phyloP scores from a whole-genome alignment of 768 basidiomycete genomes.

The Panaeolus cyanescens region DNA sequence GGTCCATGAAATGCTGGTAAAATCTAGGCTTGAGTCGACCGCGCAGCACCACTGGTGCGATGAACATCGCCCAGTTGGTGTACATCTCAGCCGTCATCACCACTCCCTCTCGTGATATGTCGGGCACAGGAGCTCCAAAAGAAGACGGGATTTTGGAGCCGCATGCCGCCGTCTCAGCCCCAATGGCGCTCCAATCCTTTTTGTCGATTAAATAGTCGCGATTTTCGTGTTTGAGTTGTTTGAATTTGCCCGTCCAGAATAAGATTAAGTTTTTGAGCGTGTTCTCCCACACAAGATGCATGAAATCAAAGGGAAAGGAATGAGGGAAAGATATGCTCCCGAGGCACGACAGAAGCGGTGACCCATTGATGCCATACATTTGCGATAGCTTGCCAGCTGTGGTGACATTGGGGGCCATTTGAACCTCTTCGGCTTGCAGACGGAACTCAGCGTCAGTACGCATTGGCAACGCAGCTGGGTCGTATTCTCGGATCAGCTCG shows the following conservation, averaged over 20 bases:
- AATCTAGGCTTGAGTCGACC: conserved; percentile 31
- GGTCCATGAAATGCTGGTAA: conserved; percentile 35
- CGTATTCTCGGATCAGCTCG: too few relatives aligned
- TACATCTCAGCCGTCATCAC: conserved; percentile 37
- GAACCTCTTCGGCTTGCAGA: too few relatives aligned
- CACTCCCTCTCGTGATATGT: conserved; percentile 22
- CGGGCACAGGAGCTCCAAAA: conserved; percentile 29
- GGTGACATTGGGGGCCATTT: too few relatives aligned
- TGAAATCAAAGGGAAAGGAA: conserved; percentile 41
- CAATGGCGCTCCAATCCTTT: conserved; percentile 35
- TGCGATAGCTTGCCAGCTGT: too few relatives aligned
- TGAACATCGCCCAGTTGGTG: conserved; percentile 37
- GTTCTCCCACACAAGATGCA: conserved; percentile 47
- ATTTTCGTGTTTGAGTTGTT: conserved; percentile 31
- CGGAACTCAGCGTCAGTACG: too few relatives aligned
- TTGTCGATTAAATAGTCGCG: conserved; percentile 26
- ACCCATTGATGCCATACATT: too few relatives aligned
- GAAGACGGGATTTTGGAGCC: conserved; percentile 30
- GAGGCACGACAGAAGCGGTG: too few relatives aligned
- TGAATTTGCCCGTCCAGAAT: conserved; percentile 42
- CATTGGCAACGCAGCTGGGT: too few relatives aligned
- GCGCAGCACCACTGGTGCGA: conserved; percentile 36
- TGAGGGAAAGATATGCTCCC: too few relatives aligned
- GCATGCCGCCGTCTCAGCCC: conserved; percentile 26
- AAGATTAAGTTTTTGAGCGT: conserved; percentile 36